Base-by-base conservation (phyloP, 1,284 basidiomycete species). In the Pascua sp. region DNA sequence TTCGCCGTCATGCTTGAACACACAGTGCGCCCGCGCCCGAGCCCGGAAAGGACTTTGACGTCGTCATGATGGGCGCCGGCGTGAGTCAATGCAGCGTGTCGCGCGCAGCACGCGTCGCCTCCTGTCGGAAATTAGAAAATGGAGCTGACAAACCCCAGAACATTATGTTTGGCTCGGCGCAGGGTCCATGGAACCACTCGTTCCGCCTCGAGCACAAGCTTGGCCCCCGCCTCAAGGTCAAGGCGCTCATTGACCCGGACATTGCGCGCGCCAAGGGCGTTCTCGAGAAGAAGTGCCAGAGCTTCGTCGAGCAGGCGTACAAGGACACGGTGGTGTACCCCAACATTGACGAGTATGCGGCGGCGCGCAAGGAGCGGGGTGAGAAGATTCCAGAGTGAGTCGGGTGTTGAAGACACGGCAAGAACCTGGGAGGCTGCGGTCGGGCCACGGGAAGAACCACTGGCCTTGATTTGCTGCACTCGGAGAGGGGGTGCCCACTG, bases 151-250 rank as follows among this genome's bases (percentile, higher is more conserved):
- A 11, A 46, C 18, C 15, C 12, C 52, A 75, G 51, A 93, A 93
- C 78, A 91, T 93, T 79, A 92, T 93, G 90, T 93, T 92, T 71
- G 91, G 90, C 57, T 91, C 88, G 44, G 84, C 86, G 55, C 88
- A 91, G 72, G 90, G 90, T 51, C 75, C 75, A 38, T 77, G 75
- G 71, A 73, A 77, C 78, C 91, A 95, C 78, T 94, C 91, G 49
- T 91, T 94, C 85, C 89, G 92, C 72, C 85, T 95, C 67, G 91
- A 94, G 81, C 76, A 94, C 80, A 97, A 98, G 81, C 89, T 98
- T 60, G 95, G 95, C 47, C 89, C 87, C 18, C 90, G 95, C 68
- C 88, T 98, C 77, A 97, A 96, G 78, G 92, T 98, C 53, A 85
- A 91, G 55, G 95, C 91, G 13, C 82, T 98, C 57, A 89, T 98